Evolutionary conservation across 2,329 filamentous ascomycete genomes (phyloP), one percentile per base, ranked within the genome.

Genomic region (Hypoxylon sp.): DNA sequence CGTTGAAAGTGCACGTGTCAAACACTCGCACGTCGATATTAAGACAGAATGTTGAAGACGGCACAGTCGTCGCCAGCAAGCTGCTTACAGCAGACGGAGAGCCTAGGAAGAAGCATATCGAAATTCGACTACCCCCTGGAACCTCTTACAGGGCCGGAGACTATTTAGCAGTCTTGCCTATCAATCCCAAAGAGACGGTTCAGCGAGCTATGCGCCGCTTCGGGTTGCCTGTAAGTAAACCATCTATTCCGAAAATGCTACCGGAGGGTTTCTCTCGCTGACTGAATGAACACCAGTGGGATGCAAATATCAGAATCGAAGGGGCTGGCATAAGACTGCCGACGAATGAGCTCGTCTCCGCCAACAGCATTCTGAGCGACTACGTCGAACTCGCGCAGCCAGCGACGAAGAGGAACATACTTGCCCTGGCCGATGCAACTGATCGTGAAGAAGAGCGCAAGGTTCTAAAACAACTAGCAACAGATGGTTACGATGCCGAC

Each of bases 91-190:
- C 75, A 2, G 70, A 74, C 1, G 77, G 72, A 0, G 74, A 73
- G 21, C 74, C 79, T 3, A 74, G 74, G 24, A 83, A 84, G 73
- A 73, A 77, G 10, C 73, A 79, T 24, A 74, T 83, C 10, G 77
- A 79, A 15, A 81, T 85, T 10, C 79, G 78, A 40, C 72, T 88
- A 2, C 84, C 84, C 0, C 78, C 76, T 0, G 79, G 79, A 37
- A 75, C 79, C 74, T 76, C 74, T 1, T 88, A 88, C 67, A 77
- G 79, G 27, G 79, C 81, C 11, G 86, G 85, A n/a, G 86, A 88
- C 65, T 88, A 88, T 64, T 77, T 88, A 5, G 82, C 83, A 1
- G 75, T 86, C 3, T 74, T 86, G 1, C 86, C 86, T 1, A 72
- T 86, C 15, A 88, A 88, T 64, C 82, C 81, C 2, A 74, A 77